phyloP scores from a whole-genome alignment of 2,329 filamentous ascomycete species.

The Fusarium albosuccineum region DNA sequence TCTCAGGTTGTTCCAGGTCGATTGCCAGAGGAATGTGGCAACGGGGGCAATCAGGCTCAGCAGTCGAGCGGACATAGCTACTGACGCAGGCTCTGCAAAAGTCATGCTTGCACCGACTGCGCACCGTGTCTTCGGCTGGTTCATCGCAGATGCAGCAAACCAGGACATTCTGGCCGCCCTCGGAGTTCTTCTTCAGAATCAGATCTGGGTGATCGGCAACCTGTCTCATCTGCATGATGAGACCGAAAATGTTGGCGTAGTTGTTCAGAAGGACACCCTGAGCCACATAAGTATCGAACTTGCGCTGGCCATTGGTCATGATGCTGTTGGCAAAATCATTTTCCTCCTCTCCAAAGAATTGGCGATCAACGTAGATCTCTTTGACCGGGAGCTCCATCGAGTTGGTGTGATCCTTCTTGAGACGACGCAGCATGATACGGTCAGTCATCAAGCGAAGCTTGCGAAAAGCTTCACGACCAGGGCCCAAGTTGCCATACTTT shows the following conservation, averaged over 20 bases:
- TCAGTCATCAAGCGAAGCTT: constrained; percentile 92
- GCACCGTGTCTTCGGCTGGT: constrained; percentile 92
- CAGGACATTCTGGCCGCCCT: constrained; percentile 89
- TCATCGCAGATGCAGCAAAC: constrained; percentile 98
- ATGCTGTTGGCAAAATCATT: constrained; percentile 96
- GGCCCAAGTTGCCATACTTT: constrained; percentile 69
- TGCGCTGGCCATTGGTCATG: constrained; percentile 89
- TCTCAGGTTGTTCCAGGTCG: constrained; percentile 94
- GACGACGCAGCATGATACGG: constrained; percentile 93
- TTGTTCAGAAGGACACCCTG: constrained; percentile 96
- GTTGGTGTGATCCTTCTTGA: constrained; percentile 93
- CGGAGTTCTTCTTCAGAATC: constrained; percentile 87
- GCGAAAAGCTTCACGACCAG: constrained; percentile 77
- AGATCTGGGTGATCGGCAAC: constrained; percentile 96
- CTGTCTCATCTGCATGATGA: constrained; percentile 99
- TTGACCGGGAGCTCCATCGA: constrained; percentile 98
- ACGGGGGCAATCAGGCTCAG: constrained; percentile 83
- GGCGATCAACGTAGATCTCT: constrained; percentile 89
- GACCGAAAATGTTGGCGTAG: constrained; percentile 98
- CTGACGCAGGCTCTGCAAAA: constrained; percentile 59
- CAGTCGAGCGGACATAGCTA: constrained; percentile 78
- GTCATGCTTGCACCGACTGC: constrained; percentile 92
- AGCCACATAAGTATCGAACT: constrained; percentile 96
- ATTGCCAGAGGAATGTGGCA: constrained; percentile 93
- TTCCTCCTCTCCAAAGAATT: constrained; percentile 97